These are phyloP conservation scores for Echria macrotheca DNA, from an alignment of 495 filamentous ascomycete species.

Conservation along the genomic window DNA sequence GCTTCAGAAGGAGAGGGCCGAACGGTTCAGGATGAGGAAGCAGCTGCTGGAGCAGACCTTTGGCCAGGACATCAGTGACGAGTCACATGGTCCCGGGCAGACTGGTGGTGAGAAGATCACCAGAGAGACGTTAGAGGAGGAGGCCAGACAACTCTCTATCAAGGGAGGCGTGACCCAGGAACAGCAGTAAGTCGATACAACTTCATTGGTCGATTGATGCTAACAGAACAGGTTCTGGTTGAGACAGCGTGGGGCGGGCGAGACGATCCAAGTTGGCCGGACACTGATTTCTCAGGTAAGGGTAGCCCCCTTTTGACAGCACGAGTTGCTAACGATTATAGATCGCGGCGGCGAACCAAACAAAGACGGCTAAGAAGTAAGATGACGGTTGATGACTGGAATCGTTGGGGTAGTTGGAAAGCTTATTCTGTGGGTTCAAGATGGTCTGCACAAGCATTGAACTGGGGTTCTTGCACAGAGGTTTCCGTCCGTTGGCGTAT, in stretches of 20 bases:
- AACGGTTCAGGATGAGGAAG: constrained; percentile 69
- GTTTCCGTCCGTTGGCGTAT: too few species aligned
- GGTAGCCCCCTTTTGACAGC: neutral
- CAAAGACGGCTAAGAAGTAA: constrained; percentile 12
- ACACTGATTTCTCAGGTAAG: constrained; percentile 15
- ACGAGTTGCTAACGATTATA: neutral
- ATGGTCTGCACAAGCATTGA: too few species aligned
- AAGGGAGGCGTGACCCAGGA: constrained; percentile 44
- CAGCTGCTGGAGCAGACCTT: constrained; percentile 61
- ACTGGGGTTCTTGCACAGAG: too few species aligned
- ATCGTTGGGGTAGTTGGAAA: too few species aligned
- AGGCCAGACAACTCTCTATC: constrained; percentile 55
- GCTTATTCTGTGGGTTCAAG: too few species aligned
- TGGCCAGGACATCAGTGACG: constrained; percentile 22
- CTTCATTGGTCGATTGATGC: neutral
- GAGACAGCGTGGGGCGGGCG: constrained; percentile 11
- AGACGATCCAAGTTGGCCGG: constrained; percentile 18
- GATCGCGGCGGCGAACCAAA: constrained; percentile 17
- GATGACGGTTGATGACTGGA: neutral
- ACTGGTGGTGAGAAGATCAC: constrained; percentile 44
- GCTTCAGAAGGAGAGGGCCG: constrained; percentile 69
- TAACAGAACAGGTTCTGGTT: constrained; percentile 33
- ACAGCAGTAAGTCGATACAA: constrained; percentile 38
- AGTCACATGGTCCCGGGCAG: constrained; percentile 23
- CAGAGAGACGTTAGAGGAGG: constrained; percentile 51